A percentile compares a stretch with the other conserved stretches of the same genome.
Conservation (phyloP, 306 rosid genomes). For the Castanopsis chinensis region DNA sequence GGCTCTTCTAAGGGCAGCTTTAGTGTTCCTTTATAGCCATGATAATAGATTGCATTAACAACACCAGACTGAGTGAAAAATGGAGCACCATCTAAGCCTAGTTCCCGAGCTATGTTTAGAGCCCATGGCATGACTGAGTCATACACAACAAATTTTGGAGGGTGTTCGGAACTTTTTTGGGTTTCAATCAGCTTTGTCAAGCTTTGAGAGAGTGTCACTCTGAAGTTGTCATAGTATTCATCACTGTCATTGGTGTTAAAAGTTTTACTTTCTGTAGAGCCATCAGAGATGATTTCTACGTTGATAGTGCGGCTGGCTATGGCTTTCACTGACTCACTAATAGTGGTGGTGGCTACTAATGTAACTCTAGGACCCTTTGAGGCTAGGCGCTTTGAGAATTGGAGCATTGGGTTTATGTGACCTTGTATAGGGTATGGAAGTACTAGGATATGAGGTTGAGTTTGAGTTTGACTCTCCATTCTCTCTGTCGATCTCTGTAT, state of each 20-base stretch:
- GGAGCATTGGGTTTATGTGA: slow-evolving; percentile 33
- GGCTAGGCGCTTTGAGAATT: slow-evolving; percentile 29
- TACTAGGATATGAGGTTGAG: background rate
- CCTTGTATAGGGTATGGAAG: slow-evolving; percentile 28
- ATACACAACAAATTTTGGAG: slow-evolving; percentile 15
- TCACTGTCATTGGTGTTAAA: background rate
- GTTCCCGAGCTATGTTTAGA: slow-evolving; percentile 22
- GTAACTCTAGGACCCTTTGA: slow-evolving; percentile 26
- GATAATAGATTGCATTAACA: slow-evolving; percentile 4
- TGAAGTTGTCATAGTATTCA: background rate
- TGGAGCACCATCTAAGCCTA: slow-evolving; percentile 23
- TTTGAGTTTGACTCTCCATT: background rate
- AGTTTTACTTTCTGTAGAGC: background rate
- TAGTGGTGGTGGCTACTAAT: background rate
- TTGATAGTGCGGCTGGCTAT: background rate
- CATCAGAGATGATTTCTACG: slow-evolving; percentile 24
- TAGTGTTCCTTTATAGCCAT: background rate
- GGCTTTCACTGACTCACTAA: background rate
- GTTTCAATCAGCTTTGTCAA: background rate
- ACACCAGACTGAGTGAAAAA: slow-evolving; percentile 26
- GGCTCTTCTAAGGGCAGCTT: slow-evolving; percentile 1
- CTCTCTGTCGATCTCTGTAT: background rate
- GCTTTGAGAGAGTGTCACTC: background rate
- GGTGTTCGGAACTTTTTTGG: background rate
- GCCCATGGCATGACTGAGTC: slow-evolving; percentile 31